phyloP scores from a whole-genome alignment of 257 asterid species.

The Fraxinus anomala region DNA sequence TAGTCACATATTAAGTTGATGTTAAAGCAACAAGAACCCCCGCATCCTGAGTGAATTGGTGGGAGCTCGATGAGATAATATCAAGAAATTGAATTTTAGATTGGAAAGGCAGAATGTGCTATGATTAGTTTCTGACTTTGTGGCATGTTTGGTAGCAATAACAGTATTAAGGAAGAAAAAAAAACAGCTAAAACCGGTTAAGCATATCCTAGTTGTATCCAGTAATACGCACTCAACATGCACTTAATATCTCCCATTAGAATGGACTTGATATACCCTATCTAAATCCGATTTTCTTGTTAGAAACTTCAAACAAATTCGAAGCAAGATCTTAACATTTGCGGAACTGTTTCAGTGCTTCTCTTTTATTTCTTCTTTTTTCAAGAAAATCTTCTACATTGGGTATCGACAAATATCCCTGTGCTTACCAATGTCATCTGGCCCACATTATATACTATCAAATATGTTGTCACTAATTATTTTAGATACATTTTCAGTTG shows the following conservation, averaged over 20 bases:
- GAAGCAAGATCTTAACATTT: background rate
- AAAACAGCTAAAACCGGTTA: no score
- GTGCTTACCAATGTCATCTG: background rate
- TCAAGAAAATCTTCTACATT: background rate
- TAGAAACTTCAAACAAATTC: background rate
- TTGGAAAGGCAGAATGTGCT: background rate
- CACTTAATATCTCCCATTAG: no score
- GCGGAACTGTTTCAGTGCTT: background rate
- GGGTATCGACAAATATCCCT: background rate
- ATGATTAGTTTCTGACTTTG: no score
- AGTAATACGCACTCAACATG: background rate
- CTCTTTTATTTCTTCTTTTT: no score
- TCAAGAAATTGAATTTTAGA: background rate
- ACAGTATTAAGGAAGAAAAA: background rate
- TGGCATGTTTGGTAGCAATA: background rate
- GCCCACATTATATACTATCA: background rate
- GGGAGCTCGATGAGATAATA: background rate
- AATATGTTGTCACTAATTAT: background rate
- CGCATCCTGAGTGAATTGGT: background rate
- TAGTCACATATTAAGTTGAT: background rate
- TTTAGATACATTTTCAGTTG: background rate
- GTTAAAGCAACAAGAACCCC: background rate
- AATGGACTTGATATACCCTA: background rate
- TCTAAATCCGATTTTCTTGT: background rate
- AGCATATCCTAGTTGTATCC: background rate